Percentiles rank a stretch among this genome's conserved stretches.
phyloP scores from a whole-genome alignment of 73 alveolate species.

The Halteria grandinella region DNA sequence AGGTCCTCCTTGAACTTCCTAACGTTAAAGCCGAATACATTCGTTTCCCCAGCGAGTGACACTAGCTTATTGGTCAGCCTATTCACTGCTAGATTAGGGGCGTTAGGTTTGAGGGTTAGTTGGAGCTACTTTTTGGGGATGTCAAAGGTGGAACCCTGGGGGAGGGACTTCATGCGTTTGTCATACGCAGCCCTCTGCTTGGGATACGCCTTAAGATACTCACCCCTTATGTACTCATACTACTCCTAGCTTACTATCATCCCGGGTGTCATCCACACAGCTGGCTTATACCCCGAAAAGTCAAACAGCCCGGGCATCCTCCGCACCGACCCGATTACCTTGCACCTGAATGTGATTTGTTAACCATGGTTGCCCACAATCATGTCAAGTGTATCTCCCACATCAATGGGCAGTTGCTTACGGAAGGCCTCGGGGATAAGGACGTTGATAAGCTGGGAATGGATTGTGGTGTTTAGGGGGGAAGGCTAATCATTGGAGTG shows the following conservation, averaged over 20 bases:
- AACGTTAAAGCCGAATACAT: slow-evolving; percentile 39
- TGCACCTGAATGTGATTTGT: too few relatives aligned
- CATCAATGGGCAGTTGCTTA: slow-evolving; percentile 15
- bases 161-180: background rate
- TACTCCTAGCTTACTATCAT: background rate
- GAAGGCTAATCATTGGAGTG: too few relatives aligned
- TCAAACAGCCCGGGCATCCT: slow-evolving; percentile 21
- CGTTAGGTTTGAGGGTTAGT: background rate
- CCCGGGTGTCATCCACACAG: slow-evolving; percentile 3
- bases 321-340: slow-evolving; percentile 23
- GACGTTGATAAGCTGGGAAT: background rate
- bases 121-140: slow-evolving; percentile 24
- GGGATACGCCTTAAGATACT: background rate
- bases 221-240: background rate
- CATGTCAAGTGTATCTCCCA: too few relatives aligned
- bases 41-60: slow-evolving; percentile 4
- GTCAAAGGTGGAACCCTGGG: background rate
- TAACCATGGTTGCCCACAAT: too few relatives aligned
- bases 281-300: slow-evolving; percentile 29
- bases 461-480: too few relatives aligned
- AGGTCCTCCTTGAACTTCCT: slow-evolving; percentile 1
- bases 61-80: slow-evolving; percentile 18
- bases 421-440: slow-evolving; percentile 39
- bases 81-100: slow-evolving; percentile 1
- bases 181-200: background rate